These are phyloP conservation scores for Trichoderma sp. DNA, from an alignment of 2,329 filamentous ascomycete genomes.

Conservation along the genomic window DNA sequence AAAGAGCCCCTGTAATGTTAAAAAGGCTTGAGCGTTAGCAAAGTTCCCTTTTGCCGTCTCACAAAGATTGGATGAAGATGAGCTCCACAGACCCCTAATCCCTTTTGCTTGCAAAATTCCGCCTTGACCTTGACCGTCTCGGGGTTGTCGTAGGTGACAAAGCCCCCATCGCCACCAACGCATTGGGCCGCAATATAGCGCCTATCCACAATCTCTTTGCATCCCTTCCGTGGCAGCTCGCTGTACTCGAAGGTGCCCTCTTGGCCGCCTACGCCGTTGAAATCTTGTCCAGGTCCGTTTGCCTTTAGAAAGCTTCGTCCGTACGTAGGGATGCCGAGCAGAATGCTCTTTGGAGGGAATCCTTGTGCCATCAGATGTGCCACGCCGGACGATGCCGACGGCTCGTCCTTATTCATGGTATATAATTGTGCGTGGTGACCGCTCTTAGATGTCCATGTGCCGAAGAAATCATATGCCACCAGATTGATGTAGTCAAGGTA, in stretches of 20 bases:
- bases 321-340: conserved; percentile 73
- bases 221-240: conserved; percentile 60
- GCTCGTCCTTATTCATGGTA: conserved; percentile 56
- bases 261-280: conserved; percentile 54
- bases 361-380: conserved; percentile 63
- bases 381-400: conserved; percentile 66
- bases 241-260: conserved; percentile 73
- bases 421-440: conserved; percentile 78
- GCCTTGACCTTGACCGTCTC: conserved; percentile 75
- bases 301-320: conserved; percentile 72
- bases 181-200: conserved; percentile 69
- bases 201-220: conserved; percentile 67
- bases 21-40: conserved; percentile 13
- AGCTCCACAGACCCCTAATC: conserved; percentile 56
- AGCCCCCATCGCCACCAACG: conserved; percentile 69
- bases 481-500: conserved; percentile 76
- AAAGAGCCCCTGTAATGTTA: conserved; percentile 61
- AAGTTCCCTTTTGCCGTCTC: neutral
- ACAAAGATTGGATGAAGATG: neutral
- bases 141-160: conserved; percentile 77
- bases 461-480: conserved; percentile 78
- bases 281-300: conserved; percentile 62
- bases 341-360: conserved; percentile 68
- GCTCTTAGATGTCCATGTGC: conserved; percentile 63
- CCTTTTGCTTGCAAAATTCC: conserved; percentile 67